phyloP scores from a whole-genome alignment of 176 grass and related monocot genomes.

The Lolium multiflorum region DNA sequence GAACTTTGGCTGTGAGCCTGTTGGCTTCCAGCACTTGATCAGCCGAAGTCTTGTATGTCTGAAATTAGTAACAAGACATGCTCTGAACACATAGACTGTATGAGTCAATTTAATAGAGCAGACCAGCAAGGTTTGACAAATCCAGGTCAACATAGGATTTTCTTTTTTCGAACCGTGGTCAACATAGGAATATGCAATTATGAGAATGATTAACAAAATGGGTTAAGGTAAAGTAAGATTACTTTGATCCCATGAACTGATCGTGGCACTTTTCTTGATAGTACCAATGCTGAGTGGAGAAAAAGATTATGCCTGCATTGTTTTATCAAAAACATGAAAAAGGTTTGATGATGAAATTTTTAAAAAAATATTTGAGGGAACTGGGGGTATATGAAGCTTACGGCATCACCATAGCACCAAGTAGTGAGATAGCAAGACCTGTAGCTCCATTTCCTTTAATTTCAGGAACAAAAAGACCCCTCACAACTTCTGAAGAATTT shows the following conservation, averaged over 20 bases:
- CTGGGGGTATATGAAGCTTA: conserved; percentile 51
- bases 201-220: neutral
- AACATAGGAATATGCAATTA: neutral
- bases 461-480: conserved; percentile 95
- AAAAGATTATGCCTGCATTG: conserved; percentile 93
- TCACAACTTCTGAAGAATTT: conserved; percentile 80
- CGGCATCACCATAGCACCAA: conserved; percentile 99
- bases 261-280: conserved; percentile 95
- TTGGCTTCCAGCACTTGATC: too few relatives aligned
- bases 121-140: too few relatives aligned
- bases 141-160: too few relatives aligned
- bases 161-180: neutral
- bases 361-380: neutral
- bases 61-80: too few relatives aligned
- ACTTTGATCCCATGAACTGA: conserved; percentile 93
- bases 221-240: conserved; percentile 33
- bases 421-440: conserved; percentile 88
- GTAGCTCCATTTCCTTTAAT: conserved; percentile 97
- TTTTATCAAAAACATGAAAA: conserved; percentile 31
- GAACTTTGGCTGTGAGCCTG: too few relatives aligned
- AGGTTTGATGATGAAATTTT: neutral
- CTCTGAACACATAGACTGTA: too few relatives aligned
- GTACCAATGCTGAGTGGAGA: conserved; percentile 94
- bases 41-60: too few relatives aligned
- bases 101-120: too few relatives aligned